Conservation (phyloP, 495 filamentous ascomycete species). For the Penicillium canescens region DNA sequence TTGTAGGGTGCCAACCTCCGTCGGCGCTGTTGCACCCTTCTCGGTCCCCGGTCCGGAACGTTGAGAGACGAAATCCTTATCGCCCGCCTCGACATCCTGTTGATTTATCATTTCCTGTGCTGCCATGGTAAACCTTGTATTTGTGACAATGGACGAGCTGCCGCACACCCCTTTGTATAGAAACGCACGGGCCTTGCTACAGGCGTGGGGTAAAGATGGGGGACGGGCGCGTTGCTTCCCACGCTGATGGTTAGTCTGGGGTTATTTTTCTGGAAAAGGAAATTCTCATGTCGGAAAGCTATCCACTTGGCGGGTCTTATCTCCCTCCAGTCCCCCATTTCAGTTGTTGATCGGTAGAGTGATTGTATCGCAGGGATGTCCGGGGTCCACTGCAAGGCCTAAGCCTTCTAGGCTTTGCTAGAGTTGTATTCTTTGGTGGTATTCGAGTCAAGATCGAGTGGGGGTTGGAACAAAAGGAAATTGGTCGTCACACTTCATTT, state of each 20-base stretch:
- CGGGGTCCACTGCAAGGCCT: constrained; percentile 7
- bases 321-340: not conserved
- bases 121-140: not conserved
- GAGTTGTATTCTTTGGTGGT: constrained; percentile 15
- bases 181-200: not conserved
- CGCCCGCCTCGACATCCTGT: not conserved
- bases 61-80: not conserved
- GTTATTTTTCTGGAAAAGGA: not conserved
- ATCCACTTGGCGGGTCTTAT: not conserved
- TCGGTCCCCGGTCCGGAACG: not conserved
- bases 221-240: not conserved
- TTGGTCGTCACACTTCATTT: not conserved
- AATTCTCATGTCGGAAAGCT: not conserved
- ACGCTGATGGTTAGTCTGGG: not conserved
- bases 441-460: not conserved
- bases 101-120: not conserved
- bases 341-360: not conserved
- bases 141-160: not conserved
- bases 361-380: constrained; percentile 7
- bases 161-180: not conserved
- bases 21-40: not conserved
- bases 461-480: not conserved
- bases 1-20: constrained; percentile 25
- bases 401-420: not conserved
- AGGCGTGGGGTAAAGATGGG: constrained; percentile 3